Base-by-base conservation (phyloP, 2,329 filamentous ascomycete genomes). In the Arthrobotrys pseudoclavata region DNA sequence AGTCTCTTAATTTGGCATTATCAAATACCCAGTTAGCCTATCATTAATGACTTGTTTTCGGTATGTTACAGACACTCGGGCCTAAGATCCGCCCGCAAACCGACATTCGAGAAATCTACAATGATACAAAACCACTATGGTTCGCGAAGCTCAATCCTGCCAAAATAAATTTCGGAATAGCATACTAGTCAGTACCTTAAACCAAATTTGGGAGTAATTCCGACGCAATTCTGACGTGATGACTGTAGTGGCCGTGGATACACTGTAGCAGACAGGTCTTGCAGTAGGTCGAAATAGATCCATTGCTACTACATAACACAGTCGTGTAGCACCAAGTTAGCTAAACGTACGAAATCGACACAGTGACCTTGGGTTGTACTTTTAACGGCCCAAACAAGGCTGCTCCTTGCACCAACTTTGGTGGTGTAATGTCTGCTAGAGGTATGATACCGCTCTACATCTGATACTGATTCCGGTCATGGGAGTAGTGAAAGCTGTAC, bases 121-220 rank as follows among this genome's bases (percentile, higher is more conserved):
- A 83, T 2, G 80, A 83, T 3, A 82, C 84, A 0, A 57, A 83
- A 0, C 84, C 85, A 0, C 71, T 87, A 0, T 87, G 85, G 85
- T 85, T 83, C 63, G 84, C 83, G 42, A 82, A 82, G 0, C 67
- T 87, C 0, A 78, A 84, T 52, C 83, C 84, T 0, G 52, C 64
- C 1, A 86, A 87, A 75, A 81, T 87, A 40, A 86, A 86, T 70
- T 80, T 88, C 3, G 87, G 86, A 0, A 61, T 87, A 0, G 85
- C 85, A 0, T 84, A 83, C 55, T 88, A 88, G 67, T 69, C 42
- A 62, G 67, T 53, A 12, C n/a, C 6, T 20, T 57, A n/a, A n/a
- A n/a, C n/a, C n/a, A n/a, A n/a, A n/a, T n/a, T n/a, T n/a, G n/a
- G n/a, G n/a, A n/a, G n/a, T n/a, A 42, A 2, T 12, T n/a, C 40